phyloP scores from a whole-genome alignment of 495 filamentous ascomycete species.

The Trichodelitschia bisporula region DNA sequence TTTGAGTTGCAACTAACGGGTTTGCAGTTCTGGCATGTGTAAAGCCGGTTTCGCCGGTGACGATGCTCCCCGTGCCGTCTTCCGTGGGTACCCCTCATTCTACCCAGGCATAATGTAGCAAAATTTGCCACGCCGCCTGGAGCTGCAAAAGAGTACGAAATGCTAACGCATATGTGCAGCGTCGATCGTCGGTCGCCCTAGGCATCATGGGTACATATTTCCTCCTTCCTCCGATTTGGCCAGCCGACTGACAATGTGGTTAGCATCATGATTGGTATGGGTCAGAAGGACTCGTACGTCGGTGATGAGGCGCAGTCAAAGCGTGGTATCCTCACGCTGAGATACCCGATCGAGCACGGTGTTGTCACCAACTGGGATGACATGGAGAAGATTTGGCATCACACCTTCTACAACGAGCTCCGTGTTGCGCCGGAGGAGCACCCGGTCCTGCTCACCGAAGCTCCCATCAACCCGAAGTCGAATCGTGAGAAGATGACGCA shows the following conservation, averaged over 20 bases:
- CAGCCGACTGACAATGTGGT: constrained; percentile 11
- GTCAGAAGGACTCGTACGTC: constrained; percentile 99
- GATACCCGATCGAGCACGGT: constrained; percentile 99
- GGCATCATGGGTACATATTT: constrained; percentile 87
- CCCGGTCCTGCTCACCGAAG: constrained; percentile 95
- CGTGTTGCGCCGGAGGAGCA: constrained; percentile 99
- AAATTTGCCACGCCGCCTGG: not conserved
- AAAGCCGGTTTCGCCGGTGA: constrained; percentile 99
- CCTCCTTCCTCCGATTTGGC: constrained; percentile 6
- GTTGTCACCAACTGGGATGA: constrained; percentile 99
- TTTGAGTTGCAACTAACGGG: constrained; percentile 9
- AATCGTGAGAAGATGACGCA: constrained; percentile 99
- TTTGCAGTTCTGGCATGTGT: constrained; percentile 93
- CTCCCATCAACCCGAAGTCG: constrained; percentile 99
- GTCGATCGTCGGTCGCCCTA: constrained; percentile 97
- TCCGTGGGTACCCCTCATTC: constrained; percentile 60
- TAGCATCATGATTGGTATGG: constrained; percentile 99
- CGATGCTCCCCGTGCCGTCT: constrained; percentile 97
- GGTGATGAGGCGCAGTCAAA: constrained; percentile 99
- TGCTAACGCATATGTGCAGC: constrained; percentile 27
- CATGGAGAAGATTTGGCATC: constrained; percentile 99
- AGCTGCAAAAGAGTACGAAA: not conserved
- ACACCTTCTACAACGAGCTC: constrained; percentile 99
- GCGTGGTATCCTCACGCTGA: constrained; percentile 97
- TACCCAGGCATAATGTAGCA: not conserved